These are phyloP conservation scores for Aspergillus cavernicola DNA, from an alignment of 495 filamentous ascomycete species.

Conservation along the genomic window DNA sequence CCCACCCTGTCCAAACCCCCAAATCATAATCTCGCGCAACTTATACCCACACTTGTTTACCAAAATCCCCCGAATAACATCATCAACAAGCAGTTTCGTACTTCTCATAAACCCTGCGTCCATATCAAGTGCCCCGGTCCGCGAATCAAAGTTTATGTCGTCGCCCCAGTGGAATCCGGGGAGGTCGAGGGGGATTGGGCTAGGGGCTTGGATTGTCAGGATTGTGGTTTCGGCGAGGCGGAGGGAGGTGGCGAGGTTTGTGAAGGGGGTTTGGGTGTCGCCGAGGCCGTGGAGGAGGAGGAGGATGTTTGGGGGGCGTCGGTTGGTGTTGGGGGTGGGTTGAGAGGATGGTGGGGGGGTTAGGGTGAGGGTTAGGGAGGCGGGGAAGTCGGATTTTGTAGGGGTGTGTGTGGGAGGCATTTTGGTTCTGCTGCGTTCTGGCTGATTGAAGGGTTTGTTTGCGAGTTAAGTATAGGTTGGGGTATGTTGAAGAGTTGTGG, in stretches of 20 bases:
- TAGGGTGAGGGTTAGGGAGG: slow-evolving; percentile 43
- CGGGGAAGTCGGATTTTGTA: slow-evolving; percentile 49
- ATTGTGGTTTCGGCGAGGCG: slow-evolving; percentile 74
- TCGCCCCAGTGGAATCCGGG: slow-evolving; percentile 92
- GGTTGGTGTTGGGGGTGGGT: background rate
- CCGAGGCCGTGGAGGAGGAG: slow-evolving; percentile 90
- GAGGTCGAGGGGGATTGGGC: slow-evolving; percentile 68
- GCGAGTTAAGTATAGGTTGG: too few species aligned
- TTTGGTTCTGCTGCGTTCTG: slow-evolving; percentile 10
- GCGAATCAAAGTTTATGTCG: slow-evolving; percentile 66
- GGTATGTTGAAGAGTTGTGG: too few species aligned
- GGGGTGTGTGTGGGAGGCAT: slow-evolving; percentile 41
- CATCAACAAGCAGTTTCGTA: slow-evolving; percentile 44
- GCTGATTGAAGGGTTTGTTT: background rate
- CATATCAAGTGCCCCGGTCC: slow-evolving; percentile 63
- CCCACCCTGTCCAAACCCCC: slow-evolving; percentile 87
- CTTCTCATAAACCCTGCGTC: slow-evolving; percentile 72
- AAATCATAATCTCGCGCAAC: slow-evolving; percentile 64
- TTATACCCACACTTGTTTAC: slow-evolving; percentile 68
- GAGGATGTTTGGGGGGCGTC: slow-evolving; percentile 60
- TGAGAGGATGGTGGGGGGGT: slow-evolving; percentile 27
- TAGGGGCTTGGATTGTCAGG: slow-evolving; percentile 70
- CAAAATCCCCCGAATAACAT: slow-evolving; percentile 59
- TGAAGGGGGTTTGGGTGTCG: slow-evolving; percentile 68
- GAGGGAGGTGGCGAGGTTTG: slow-evolving; percentile 67